phyloP scores from a whole-genome alignment of 805 yeast species.

The Candida boidinii region DNA sequence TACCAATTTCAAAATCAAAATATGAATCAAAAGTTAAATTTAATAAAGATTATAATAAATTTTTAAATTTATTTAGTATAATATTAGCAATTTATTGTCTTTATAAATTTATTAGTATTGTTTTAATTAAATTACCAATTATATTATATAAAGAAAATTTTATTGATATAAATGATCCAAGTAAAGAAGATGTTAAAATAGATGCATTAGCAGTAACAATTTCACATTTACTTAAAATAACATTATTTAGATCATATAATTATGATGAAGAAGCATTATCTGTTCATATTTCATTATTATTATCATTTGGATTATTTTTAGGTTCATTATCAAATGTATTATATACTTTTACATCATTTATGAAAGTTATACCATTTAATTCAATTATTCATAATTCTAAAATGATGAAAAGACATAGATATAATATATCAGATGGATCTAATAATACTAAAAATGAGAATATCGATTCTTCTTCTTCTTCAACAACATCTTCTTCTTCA shows the following conservation, averaged over 20 bases:
- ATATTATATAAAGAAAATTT: slow-evolving; percentile 11
- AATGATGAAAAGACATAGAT: too few relatives aligned
- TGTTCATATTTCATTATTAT: slow-evolving; percentile 37
- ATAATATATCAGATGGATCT: too few relatives aligned
- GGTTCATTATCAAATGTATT: slow-evolving; percentile 60
- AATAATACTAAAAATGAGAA: too few relatives aligned
- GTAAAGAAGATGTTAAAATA: slow-evolving; percentile 10
- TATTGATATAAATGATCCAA: slow-evolving; percentile 2
- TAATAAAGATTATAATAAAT: too few relatives aligned
- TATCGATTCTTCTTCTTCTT: background rate
- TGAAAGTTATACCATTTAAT: slow-evolving; percentile 12
- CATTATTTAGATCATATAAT: slow-evolving; percentile 16
- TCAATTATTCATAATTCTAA: too few relatives aligned
- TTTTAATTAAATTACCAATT: slow-evolving; percentile 32
- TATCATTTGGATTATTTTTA: slow-evolving; percentile 51
- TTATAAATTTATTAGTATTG: slow-evolving; percentile 35
- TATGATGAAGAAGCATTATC: slow-evolving; percentile 31
- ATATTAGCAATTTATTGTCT: slow-evolving; percentile 38
- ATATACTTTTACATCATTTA: slow-evolving; percentile 48
- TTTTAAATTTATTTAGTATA: too few relatives aligned
- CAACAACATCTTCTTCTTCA: background rate
- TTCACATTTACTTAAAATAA: slow-evolving; percentile 31
- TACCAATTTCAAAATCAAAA: background rate
- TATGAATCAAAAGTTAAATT: too few relatives aligned
- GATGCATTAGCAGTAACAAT: slow-evolving; percentile 44